phyloP scores from a whole-genome alignment of 306 rosid species.

The Gastrolobium bilobum region DNA sequence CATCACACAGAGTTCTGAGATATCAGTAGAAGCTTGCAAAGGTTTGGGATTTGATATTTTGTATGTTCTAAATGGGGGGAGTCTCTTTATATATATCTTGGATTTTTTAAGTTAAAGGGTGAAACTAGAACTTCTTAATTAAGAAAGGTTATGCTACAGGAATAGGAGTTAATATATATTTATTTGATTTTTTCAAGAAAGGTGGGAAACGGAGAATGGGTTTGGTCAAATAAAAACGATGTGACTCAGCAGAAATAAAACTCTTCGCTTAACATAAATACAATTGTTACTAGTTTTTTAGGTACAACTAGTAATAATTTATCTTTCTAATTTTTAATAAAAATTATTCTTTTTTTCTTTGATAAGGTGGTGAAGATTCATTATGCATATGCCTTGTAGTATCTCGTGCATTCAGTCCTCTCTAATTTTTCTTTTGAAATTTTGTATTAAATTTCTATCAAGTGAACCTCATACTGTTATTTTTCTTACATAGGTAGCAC shows the following conservation, averaged over 20 bases:
- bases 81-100: constrained; percentile 25
- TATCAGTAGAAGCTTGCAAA: not conserved
- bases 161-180: not conserved
- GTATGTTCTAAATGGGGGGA: not conserved
- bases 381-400: too few species aligned
- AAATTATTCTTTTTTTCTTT: too few species aligned
- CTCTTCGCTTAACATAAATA: not conserved
- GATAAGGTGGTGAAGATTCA: too few species aligned
- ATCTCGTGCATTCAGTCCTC: too few species aligned
- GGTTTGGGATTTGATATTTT: constrained; percentile 12
- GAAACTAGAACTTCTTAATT: not conserved
- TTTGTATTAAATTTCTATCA: too few species aligned
- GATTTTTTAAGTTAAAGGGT: constrained; percentile 17
- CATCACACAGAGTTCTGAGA: constrained; percentile 49
- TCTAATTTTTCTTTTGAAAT: too few species aligned
- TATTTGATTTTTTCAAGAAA: constrained; percentile 59
- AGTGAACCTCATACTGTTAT: too few species aligned
- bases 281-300: not conserved
- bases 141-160: not conserved
- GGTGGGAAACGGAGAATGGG: constrained; percentile 42
- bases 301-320: too few species aligned
- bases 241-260: constrained; percentile 49
- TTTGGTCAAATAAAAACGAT: constrained; percentile 65
- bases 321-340: too few species aligned
- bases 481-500: too few species aligned